Conservation (phyloP, 768 basidiomycete genomes). For the Phlebiopsis flavidoalba region DNA sequence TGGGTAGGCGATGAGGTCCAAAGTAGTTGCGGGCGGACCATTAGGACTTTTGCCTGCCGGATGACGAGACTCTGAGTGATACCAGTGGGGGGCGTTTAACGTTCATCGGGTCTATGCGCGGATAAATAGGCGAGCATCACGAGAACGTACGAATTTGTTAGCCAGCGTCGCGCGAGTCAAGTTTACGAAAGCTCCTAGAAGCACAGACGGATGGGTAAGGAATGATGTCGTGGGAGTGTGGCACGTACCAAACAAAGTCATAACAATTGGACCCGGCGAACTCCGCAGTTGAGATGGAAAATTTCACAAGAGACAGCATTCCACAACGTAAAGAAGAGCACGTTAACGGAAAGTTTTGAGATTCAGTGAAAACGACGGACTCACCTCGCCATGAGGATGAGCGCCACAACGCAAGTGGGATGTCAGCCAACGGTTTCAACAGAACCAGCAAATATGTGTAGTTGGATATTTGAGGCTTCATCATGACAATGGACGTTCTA, state of each 20-base stretch:
- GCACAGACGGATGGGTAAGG: background rate
- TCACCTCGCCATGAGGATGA: no score
- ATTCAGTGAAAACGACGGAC: background rate
- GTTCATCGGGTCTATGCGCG: no score
- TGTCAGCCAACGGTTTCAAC: no score
- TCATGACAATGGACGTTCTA: no score
- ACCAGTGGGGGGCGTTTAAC: no score
- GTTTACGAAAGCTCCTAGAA: background rate
- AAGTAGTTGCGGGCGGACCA: no score
- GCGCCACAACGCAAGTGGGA: no score
- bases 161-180: background rate
- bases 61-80: background rate
- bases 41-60: no score
- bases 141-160: background rate
- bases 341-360: background rate
- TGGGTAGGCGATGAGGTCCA: no score
- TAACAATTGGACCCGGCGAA: background rate
- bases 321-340: background rate
- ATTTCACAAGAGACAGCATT: background rate
- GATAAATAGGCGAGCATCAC: background rate
- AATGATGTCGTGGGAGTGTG: background rate
- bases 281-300: background rate
- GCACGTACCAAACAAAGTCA: background rate
- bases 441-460: no score
- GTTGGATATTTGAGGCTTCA: no score